phyloP scores from a whole-genome alignment of 345 rosid genomes.

The Firmiana major region DNA sequence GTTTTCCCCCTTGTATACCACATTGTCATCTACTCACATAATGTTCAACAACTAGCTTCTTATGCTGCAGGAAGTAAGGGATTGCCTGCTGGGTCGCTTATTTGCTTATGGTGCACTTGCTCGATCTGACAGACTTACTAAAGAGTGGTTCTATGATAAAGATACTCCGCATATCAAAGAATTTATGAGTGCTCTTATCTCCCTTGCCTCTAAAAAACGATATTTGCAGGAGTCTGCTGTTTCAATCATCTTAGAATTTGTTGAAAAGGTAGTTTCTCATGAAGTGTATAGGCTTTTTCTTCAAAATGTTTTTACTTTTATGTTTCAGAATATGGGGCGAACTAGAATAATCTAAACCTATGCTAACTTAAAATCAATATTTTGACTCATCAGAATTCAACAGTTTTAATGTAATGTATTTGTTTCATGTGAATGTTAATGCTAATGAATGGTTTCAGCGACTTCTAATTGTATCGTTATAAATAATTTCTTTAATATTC shows the following conservation, averaged over 20 bases:
- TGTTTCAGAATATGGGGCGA: neutral
- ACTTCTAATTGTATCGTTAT: neutral
- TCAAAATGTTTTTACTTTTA: neutral
- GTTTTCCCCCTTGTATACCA: neutral
- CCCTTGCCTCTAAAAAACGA: conserved; percentile 70
- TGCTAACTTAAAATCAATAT: neutral
- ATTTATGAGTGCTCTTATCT: conserved; percentile 51
- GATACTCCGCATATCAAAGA: conserved; percentile 54
- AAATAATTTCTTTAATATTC: neutral
- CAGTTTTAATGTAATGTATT: neutral
- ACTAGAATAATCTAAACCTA: neutral
- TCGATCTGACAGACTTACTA: conserved; percentile 62
- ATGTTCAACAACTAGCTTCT: conserved; percentile 10
- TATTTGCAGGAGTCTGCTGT: conserved; percentile 94
- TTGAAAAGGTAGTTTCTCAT: conserved; percentile 56
- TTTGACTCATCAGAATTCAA: neutral
- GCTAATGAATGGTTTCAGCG: neutral
- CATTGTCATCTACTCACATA: neutral
- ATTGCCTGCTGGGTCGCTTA: conserved; percentile 84
- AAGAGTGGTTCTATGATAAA: conserved; percentile 60
- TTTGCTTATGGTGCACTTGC: conserved; percentile 89
- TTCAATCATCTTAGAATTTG: conserved; percentile 59
- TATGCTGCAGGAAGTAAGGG: conserved; percentile 68
- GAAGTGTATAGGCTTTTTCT: neutral
- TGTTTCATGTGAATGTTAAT: neutral